Percentiles rank a stretch among this genome's conserved stretches.
These are phyloP conservation scores for Chaetomiaceae sp. DNA, from an alignment of 2,329 filamentous ascomycete genomes.

Conservation along the genomic window DNA sequence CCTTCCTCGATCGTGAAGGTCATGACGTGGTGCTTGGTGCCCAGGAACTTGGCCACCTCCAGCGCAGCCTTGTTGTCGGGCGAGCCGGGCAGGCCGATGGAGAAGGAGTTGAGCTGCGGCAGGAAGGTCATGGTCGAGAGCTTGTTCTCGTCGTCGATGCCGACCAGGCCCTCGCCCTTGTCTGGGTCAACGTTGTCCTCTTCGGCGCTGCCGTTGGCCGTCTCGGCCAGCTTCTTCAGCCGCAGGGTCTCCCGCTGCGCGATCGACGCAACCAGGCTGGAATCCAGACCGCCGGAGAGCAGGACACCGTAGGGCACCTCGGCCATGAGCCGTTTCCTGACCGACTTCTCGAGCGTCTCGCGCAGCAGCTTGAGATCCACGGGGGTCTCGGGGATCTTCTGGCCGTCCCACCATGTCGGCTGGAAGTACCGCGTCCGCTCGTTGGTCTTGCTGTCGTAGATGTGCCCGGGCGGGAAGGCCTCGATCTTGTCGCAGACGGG, in stretches of 20 bases:
- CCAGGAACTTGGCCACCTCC: slow-evolving; percentile 92
- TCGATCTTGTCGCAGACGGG: slow-evolving; percentile 93
- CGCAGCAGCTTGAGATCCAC: slow-evolving; percentile 79
- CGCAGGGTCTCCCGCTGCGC: slow-evolving; percentile 86
- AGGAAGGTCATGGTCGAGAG: slow-evolving; percentile 85
- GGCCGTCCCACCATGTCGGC: slow-evolving; percentile 85
- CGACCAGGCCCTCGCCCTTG: slow-evolving; percentile 69
- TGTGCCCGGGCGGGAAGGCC: slow-evolving; percentile 87
- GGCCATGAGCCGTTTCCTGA: slow-evolving; percentile 96
- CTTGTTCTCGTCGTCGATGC: slow-evolving; percentile 88
- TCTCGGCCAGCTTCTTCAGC: slow-evolving; percentile 59
- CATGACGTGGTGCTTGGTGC: slow-evolving; percentile 96
- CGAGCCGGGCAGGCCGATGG: slow-evolving; percentile 87
- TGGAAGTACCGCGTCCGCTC: slow-evolving; percentile 82
- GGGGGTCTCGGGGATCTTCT: slow-evolving; percentile 69
- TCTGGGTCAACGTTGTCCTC: slow-evolving; percentile 47
- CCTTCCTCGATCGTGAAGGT: slow-evolving; percentile 98
- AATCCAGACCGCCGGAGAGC: slow-evolving; percentile 91
- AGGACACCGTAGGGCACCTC: slow-evolving; percentile 97
- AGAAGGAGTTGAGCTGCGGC: slow-evolving; percentile 96
- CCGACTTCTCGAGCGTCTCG: slow-evolving; percentile 77
- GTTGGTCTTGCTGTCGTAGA: slow-evolving; percentile 92
- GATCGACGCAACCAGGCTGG: slow-evolving; percentile 89
- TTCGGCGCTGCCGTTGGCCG: slow-evolving; percentile 38
- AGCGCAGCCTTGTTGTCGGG: slow-evolving; percentile 88